Evolutionary conservation across 495 filamentous ascomycete species (phyloP).

Genomic region (Neurospora sp.): DNA sequence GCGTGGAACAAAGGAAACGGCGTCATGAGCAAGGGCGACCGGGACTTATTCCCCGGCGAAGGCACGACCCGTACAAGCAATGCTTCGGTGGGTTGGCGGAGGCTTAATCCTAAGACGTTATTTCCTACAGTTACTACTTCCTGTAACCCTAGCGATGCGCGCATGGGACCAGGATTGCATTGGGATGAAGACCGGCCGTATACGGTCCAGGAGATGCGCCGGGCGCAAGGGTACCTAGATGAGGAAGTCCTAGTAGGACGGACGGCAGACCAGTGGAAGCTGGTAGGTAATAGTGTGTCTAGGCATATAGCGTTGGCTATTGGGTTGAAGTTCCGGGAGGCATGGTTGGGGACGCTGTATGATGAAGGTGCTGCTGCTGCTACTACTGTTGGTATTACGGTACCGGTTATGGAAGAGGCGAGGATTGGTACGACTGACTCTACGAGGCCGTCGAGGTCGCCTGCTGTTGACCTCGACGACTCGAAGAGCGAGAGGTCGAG

Average conservation of each 20-base stretch:
- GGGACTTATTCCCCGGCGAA: conserved; percentile 18
- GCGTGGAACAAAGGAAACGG: conserved; percentile 28
- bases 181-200: conserved; percentile 48
- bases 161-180: conserved; percentile 43
- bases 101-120: conserved; percentile 40
- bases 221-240: conserved; percentile 59
- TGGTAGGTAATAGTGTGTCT: conserved; percentile 65
- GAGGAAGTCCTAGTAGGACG: conserved; percentile 55
- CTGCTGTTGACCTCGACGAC: neutral
- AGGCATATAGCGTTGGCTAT: conserved; percentile 51
- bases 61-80: conserved; percentile 3
- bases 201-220: conserved; percentile 50
- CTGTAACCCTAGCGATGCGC: conserved; percentile 33
- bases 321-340: conserved; percentile 50
- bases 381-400: neutral
- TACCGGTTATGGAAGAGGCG: neutral
- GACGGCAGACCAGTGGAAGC: conserved; percentile 41
- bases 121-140: conserved; percentile 49
- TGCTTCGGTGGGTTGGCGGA: conserved; percentile 34
- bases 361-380: conserved; percentile 6
- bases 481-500: neutral
- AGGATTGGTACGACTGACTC: neutral
- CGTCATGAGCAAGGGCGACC: conserved; percentile 28
- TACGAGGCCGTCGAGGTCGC: neutral
- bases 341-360: conserved; percentile 34